Evolutionary conservation across 163 green algal genomes (phyloP).

Genomic region (Prototheca wickerhamii): DNA sequence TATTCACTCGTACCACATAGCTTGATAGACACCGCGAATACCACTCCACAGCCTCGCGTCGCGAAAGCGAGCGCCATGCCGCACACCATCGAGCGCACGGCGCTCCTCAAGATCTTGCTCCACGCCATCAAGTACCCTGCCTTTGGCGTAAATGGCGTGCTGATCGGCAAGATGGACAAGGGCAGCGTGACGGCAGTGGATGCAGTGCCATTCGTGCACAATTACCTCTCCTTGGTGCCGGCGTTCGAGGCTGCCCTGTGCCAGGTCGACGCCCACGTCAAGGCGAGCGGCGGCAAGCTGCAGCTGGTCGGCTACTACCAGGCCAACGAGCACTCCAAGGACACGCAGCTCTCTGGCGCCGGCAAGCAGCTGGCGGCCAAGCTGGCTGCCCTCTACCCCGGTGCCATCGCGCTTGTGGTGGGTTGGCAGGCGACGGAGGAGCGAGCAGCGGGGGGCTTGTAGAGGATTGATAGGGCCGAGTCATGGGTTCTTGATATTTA

Average conservation of each 20-base stretch:
- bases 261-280: conserved; percentile 15
- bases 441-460: too few species aligned
- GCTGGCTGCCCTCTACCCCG: conserved; percentile 5
- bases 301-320: conserved; percentile 39
- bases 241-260: conserved; percentile 22
- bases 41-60: neutral
- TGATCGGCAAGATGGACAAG: conserved; percentile 10
- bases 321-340: conserved; percentile 22
- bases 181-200: conserved; percentile 8
- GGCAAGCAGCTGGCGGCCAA: conserved; percentile 14
- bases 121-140: conserved; percentile 24
- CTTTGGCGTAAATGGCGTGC: conserved; percentile 15
- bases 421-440: neutral
- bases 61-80: neutral
- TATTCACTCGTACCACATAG: neutral
- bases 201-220: conserved; percentile 23
- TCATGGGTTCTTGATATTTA: neutral
- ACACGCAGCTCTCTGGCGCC: conserved; percentile 16
- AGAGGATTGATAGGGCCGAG: neutral
- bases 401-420: conserved; percentile 21
- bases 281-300: neutral
- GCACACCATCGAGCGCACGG: conserved; percentile 1
- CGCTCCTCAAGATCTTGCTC: conserved; percentile 19
- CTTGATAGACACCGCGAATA: neutral
- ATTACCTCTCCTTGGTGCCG: conserved; percentile 14